Base-by-base conservation (phyloP, 2,329 filamentous ascomycete species). In the Pseudogymnoascus sp. region DNA sequence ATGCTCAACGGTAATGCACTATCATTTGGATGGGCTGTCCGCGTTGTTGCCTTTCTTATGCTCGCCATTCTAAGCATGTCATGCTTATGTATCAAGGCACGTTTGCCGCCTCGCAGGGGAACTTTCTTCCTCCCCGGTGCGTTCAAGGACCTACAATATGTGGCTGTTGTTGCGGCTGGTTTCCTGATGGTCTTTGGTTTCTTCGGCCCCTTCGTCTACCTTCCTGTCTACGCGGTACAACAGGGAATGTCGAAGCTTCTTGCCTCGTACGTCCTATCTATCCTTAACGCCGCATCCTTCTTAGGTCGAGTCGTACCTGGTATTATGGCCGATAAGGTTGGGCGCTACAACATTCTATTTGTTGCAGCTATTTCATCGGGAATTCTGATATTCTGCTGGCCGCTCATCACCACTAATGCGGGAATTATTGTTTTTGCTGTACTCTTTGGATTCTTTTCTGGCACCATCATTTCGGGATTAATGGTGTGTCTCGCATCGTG, bases 371-470 rank as follows among this genome's bases (percentile, higher is more conserved):
- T 66, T 7, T 55, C 66, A 14, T 61, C 65, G 7, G 58, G 45
- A 16, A 26, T 67, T 7, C 26, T 65, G 2, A 59, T 59, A 1
- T 65, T 66, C 19, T 61, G 60, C 14, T 68, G 64, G 64, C 63
- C 64, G n/a, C 59, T 43, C 1, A 59, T 69, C 29, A 31, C 43
- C 1, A 62, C 35, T n/a, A 64, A 63, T 11, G 61, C 58, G 3
- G 62, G 60, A 5, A 49, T 69, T 3, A 43, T 67, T 6, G 59
- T 66, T 3, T 96, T 92, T 70, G 81, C 86, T 0, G 71, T 91
- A 5, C 70, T 93, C 2, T 95, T 94, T 71, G 92, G 92, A 0
- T 92, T 95, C 70, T 83, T 85, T 1, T 91, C 86, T 49, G 92
- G 92, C 1, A 89, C 85, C 61, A 90, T 91, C 68, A 92, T 96